Base-by-base conservation (phyloP, 805 yeast genomes). In the Ogataea pilisensis region DNA sequence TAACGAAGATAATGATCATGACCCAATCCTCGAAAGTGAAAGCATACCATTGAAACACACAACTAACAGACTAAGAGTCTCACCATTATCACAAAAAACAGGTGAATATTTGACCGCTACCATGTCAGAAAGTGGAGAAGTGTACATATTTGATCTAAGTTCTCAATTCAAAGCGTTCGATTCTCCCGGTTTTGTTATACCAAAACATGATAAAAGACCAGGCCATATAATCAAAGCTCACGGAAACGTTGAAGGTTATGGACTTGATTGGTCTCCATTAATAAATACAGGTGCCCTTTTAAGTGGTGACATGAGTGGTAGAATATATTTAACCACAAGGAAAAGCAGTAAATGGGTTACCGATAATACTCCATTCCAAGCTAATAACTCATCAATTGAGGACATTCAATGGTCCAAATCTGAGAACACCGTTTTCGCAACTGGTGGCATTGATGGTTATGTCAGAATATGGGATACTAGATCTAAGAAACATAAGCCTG, bases 211-310 rank as follows among this genome's bases (percentile, higher is more conserved):
- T 48, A 87, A 84, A 59, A 77, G 81, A 61, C 96, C 98, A 16
- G 58, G 80, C 9, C 90, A 89, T 65, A 88, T 95, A 6, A 71
- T 93, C 44, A 77, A 77, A 56, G 73, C 68, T 48, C 99, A 93
- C 61, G 97, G 97, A 19, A 82, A 83, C 50, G 95, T 86, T n/a
- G 99, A 93, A 68, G 98, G 99, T 27, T 93, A 88, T 57, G 99
- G 96, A 13, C 63, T 93, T 34, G 99, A 91, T 64, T 93, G 99
- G 99, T 86, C 95, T 1, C 96, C 97, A 32, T 67, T 84, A 48
- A 76, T 80, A 45, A 74, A 73, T 49, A 77, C 87, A 3, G 98
- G 98, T 18, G 74, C 89, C 1, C 68, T 93, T 46, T 70, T 93
- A 42, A 77, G 95, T 3, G 99, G 99, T 54, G 99, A 93, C 61